Conservation (phyloP, 495 filamentous ascomycete species). For the Hyaloscypha bicolor region DNA sequence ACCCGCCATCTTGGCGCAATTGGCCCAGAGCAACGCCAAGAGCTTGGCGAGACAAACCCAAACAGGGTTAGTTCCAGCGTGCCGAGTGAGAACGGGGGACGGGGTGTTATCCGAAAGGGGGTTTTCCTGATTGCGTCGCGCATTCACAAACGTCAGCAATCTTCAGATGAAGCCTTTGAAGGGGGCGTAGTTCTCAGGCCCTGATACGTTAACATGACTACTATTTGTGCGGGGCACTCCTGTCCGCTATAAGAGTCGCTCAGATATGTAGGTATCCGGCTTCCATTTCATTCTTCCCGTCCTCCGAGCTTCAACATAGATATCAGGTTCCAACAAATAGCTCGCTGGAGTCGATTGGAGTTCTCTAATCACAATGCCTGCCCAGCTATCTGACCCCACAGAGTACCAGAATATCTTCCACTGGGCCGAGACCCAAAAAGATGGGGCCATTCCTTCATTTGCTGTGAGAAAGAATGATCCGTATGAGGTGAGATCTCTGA, state of each 20-base stretch:
- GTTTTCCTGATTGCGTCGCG: background rate
- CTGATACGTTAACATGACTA: background rate
- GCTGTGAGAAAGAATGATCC: slow-evolving; percentile 50
- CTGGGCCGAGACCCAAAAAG: slow-evolving; percentile 59
- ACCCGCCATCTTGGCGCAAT: background rate
- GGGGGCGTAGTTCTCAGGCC: background rate
- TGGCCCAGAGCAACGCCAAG: background rate
- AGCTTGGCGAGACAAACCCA: background rate
- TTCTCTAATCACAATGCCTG: background rate
- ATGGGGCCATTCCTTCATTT: slow-evolving; percentile 51
- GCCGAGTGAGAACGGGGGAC: background rate
- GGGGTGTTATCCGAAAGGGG: slow-evolving; percentile 4
- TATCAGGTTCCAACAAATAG: background rate
- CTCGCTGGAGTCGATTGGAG: background rate
- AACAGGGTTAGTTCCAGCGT: background rate
- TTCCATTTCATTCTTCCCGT: background rate
- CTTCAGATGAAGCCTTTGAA: background rate
- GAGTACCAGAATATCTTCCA: slow-evolving; percentile 62
- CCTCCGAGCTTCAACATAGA: background rate
- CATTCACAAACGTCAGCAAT: background rate
- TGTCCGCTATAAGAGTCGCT: background rate
- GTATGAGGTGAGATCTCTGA: slow-evolving; percentile 44
- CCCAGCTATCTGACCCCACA: slow-evolving; percentile 10
- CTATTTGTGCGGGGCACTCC: background rate
- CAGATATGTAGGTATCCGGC: background rate